These are phyloP conservation scores for Echium plantagineum DNA, from an alignment of 257 asterid genomes.

Conservation along the genomic window DNA sequence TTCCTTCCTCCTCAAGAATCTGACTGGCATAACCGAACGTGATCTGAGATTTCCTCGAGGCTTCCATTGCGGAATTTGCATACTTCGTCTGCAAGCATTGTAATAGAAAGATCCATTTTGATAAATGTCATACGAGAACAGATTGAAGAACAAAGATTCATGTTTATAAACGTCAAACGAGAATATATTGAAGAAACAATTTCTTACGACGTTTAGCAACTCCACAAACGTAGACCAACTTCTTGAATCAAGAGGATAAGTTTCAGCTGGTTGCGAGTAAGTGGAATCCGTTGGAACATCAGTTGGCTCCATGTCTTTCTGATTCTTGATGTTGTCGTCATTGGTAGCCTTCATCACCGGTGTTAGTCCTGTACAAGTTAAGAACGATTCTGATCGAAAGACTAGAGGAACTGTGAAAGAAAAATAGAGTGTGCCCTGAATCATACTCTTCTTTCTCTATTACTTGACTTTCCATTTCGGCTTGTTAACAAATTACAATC, in stretches of 20 bases:
- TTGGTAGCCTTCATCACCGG: too few species aligned
- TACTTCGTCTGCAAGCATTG: not conserved
- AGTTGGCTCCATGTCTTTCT: too few species aligned
- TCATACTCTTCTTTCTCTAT: too few species aligned
- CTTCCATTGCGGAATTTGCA: constrained; percentile 1
- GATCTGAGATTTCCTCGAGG: not conserved
- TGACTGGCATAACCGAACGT: not conserved
- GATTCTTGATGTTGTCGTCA: too few species aligned
- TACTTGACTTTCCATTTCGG: too few species aligned
- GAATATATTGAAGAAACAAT: not conserved
- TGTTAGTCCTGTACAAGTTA: too few species aligned
- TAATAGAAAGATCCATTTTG: not conserved
- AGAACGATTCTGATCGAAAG: too few species aligned
- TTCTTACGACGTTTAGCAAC: not conserved
- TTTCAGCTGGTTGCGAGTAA: not conserved
- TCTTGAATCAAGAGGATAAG: not conserved
- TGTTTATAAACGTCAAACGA: not conserved
- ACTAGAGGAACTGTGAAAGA: too few species aligned
- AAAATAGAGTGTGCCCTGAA: too few species aligned
- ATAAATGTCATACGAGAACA: not conserved
- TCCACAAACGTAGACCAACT: not conserved
- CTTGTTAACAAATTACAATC: too few species aligned
- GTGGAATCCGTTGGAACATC: too few species aligned
- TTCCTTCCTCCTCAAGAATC: not conserved
- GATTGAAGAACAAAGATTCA: not conserved